Evolutionary conservation across 2,329 filamentous ascomycete genomes (phyloP).

Genomic region (Cladosporium sp.): DNA sequence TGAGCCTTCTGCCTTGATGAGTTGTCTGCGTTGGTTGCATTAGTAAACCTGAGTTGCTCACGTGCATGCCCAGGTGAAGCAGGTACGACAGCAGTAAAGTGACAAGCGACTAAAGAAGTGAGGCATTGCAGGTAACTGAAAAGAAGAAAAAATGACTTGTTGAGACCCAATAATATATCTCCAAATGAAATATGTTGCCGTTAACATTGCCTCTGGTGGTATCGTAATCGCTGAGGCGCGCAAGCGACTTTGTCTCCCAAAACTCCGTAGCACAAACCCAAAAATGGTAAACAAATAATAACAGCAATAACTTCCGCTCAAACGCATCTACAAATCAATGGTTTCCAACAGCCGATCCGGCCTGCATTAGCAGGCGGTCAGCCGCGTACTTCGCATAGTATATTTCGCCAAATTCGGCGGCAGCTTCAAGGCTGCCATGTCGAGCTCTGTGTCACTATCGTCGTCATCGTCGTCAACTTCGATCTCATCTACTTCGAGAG

Average conservation of each 20-base stretch:
- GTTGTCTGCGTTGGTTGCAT: background rate
- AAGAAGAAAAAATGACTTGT: background rate
- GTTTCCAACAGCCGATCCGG: background rate
- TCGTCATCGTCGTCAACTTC: conserved; percentile 17
- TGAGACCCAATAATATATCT: background rate
- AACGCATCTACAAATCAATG: conserved; percentile 25
- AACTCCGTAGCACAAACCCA: conserved; percentile 24
- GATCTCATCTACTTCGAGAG: conserved; percentile 18
- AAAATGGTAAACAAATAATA: conserved; percentile 11
- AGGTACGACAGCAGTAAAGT: background rate
- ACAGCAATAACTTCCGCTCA: conserved; percentile 23
- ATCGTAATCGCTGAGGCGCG: conserved; percentile 11
- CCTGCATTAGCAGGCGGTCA: conserved; percentile 25
- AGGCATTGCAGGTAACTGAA: background rate
- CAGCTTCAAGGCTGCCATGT: conserved; percentile 17
- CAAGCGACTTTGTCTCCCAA: conserved; percentile 16
- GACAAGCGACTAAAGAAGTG: background rate
- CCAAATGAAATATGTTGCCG: conserved; percentile 3
- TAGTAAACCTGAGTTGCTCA: background rate
- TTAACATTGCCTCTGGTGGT: conserved; percentile 13
- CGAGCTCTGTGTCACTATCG: conserved; percentile 17
- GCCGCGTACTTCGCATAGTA: conserved; percentile 24
- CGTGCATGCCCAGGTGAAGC: background rate
- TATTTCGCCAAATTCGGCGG: conserved; percentile 19
- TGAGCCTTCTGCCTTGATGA: background rate